Base-by-base conservation (phyloP, 495 filamentous ascomycete genomes). In the Margaritispora aquatica region DNA sequence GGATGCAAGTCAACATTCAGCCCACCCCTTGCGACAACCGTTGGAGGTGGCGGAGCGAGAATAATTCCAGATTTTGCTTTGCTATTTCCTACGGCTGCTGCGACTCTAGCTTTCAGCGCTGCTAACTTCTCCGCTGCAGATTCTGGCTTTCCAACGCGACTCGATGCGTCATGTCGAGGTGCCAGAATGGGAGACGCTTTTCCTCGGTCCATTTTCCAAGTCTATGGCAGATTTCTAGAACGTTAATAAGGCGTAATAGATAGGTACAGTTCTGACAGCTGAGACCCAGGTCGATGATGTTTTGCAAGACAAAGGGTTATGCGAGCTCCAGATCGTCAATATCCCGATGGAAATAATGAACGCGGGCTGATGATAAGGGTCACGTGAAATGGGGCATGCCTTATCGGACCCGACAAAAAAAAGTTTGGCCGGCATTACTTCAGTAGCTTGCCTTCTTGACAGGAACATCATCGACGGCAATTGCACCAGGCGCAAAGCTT, bases 1-100 rank as follows among this genome's bases (percentile, higher is more conserved):
- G 93, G 93, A 68, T 97, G 93, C 54, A 97, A 81, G 52, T 90
- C 91, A 21, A 94, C 88, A 66, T 92, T 92, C 27, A 97, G 74
- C 26, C 93, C 93, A 60, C 93, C 85, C 55, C 75, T 66, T 4
- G 60, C 61, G 21, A 44, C 17, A 2, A 57, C 48, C 54, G 75
- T 71, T 34, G 69, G 62, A 3, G 73, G 71, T 29, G 74, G 61
- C 11, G 55, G 74, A 65, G 47, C 62, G 66, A 58, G 62, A 62
- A 27, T 64, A 47, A 65, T 61, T 49, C 60, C 69, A 54, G 47
- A 26, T 56, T 64, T 69, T 22, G 61, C 54, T 22, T 66, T 67
- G 59, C 58, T 65, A 27, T 56, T 65, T 1, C 66, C 61, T 51
- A 71, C 66, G 50, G 89, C 86, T 48, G 88, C 88, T 38, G 87